Evolutionary conservation across 257 asterid species (phyloP), one percentile per base, ranked within the genome.

Genomic region (Nicotiana knightiana): DNA sequence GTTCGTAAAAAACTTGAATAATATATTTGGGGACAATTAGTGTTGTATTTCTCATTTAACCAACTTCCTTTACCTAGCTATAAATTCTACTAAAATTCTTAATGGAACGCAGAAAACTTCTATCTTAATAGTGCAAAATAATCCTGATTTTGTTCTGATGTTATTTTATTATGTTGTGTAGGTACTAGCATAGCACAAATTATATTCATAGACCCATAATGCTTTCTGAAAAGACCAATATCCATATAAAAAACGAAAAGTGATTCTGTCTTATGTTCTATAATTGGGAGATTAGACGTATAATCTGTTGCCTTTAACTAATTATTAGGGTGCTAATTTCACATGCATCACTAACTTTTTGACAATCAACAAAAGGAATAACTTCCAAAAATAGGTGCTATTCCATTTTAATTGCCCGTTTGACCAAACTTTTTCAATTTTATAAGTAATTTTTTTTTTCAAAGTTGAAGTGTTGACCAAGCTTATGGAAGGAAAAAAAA

Each of bases 271-370:
- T 73, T 48, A 73, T 73, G 61, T 53, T 13, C 17, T 53, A 10
- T 48, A 21, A 24, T 26, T 17, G 12, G 62, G 24, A 21, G 26
- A 66, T 33, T 13, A 33, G 48, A 65, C 43, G 12, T 48, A 71
- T 46, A 12, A 46, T 70, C 35, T 21, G 24, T 11, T 43, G n/a
- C 59, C 28, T 39, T 54, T 11, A 70, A 68, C 57, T 18, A n/a
- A 68, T 68, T 68, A 21, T 21, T 37, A 68, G 4, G 77, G n/a
- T 70, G 12, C 37, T 73, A 46, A 24, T 26, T 73, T 73, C 62
- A 48, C 62, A 48, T 73, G 79, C 79, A 73, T 73, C 24, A 73
- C 79, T 26, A 73, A 43, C 78, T 43, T 70, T 70, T 43, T 43
- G 1, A 70, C 37, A 10, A 21, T 70, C n/a, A 21, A 48, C 62